Conservation (phyloP, 2,329 filamentous ascomycete species). For the Ramichloridium luteum region DNA sequence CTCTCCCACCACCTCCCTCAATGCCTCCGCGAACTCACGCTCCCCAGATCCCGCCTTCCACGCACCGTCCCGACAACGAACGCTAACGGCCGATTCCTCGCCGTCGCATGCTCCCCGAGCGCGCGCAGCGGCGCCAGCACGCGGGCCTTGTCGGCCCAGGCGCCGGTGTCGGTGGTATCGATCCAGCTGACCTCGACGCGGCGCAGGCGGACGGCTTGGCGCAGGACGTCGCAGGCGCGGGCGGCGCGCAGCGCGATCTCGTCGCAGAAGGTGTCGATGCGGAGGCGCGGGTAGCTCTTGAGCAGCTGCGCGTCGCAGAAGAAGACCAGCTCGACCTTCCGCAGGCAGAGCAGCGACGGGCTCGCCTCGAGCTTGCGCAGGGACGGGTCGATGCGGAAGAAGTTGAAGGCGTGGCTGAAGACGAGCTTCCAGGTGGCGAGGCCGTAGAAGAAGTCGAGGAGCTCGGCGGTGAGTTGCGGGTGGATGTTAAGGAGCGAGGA, state of each 20-base stretch:
- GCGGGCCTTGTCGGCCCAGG: conserved; percentile 18
- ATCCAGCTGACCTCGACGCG: conserved; percentile 22
- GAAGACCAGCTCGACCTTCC: conserved; percentile 24
- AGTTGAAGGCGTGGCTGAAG: conserved; percentile 27
- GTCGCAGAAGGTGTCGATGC: conserved; percentile 19
- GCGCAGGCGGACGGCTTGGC: conserved; percentile 13
- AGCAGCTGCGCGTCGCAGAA: conserved; percentile 23
- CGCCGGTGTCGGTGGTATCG: conserved; percentile 19
- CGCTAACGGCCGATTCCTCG: conserved; percentile 7
- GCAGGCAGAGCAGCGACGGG: conserved; percentile 13
- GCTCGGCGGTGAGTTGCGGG: conserved; percentile 17
- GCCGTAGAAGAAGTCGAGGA: conserved; percentile 22
- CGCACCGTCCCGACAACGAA: conserved; percentile 19
- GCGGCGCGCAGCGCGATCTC: conserved; percentile 20
- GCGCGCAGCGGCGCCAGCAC: conserved; percentile 16
- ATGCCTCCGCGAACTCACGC: conserved; percentile 12
- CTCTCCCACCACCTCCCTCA: conserved; percentile 14
- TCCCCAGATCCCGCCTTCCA: conserved; percentile 6
- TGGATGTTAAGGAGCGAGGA: conserved; percentile 17
- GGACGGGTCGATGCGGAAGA: conserved; percentile 25
- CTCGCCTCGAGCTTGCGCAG: conserved; percentile 17
- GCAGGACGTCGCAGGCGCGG: conserved; percentile 20
- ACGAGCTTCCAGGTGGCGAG: conserved; percentile 23
- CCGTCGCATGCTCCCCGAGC: conserved; percentile 6
- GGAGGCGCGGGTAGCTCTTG: conserved; percentile 22